phyloP scores from a whole-genome alignment of 2,329 filamentous ascomycete genomes.

The Delphinella strobiligena region DNA sequence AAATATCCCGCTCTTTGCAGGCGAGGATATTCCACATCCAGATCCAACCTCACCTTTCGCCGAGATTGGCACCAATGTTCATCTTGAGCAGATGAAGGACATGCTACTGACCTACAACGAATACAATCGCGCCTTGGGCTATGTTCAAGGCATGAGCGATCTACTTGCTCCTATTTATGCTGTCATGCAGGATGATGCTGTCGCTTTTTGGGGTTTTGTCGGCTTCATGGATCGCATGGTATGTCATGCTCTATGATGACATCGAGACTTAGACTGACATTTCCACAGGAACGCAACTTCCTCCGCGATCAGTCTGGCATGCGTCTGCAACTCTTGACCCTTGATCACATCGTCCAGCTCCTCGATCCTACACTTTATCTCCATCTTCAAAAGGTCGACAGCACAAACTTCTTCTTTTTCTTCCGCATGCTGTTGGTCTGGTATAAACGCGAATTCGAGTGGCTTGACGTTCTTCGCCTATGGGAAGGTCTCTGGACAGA shows the following conservation, averaged over 20 bases:
- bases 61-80: constrained; percentile 85
- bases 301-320: constrained; percentile 92
- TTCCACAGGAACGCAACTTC: constrained; percentile 71
- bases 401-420: constrained; percentile 99
- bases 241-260: constrained; percentile 10
- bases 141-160: constrained; percentile 98
- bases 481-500: constrained; percentile 97
- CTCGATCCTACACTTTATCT: constrained; percentile 92
- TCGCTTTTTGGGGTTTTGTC: constrained; percentile 95
- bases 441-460: constrained; percentile 96
- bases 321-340: constrained; percentile 76
- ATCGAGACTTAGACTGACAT: background rate
- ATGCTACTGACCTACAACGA: constrained; percentile 98
- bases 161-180: constrained; percentile 92
- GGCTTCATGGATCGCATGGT: constrained; percentile 94
- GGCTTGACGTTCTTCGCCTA: constrained; percentile 71
- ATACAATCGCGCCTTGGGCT: constrained; percentile 88
- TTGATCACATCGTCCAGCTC: constrained; percentile 91
- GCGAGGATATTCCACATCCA: constrained; percentile 91
- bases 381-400: constrained; percentile 80
- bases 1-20: constrained; percentile 85
- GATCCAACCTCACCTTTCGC: constrained; percentile 94
- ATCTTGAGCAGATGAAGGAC: constrained; percentile 97
- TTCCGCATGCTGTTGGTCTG: constrained; percentile 98
- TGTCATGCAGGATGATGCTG: constrained; percentile 90